These are phyloP conservation scores for Cystofilobasidium macerans DNA, from an alignment of 768 basidiomycete genomes.

Conservation along the genomic window DNA sequence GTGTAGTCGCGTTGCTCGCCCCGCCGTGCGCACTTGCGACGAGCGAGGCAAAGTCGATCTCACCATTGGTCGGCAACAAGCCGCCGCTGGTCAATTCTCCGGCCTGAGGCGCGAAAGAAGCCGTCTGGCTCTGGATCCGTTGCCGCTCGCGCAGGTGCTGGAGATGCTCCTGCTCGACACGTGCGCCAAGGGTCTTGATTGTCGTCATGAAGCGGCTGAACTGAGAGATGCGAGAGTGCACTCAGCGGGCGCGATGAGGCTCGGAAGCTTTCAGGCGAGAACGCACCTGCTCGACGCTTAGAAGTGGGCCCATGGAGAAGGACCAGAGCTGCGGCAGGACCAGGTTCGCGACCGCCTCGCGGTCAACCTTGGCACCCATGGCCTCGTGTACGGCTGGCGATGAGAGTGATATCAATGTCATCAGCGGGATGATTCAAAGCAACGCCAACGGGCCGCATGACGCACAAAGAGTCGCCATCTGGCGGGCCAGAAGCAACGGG, in stretches of 20 bases:
- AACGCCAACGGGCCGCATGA: neutral
- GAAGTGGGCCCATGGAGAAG: constrained; percentile 92
- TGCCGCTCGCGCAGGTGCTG: constrained; percentile 89
- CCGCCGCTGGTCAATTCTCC: constrained; percentile 35
- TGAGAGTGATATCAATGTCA: neutral
- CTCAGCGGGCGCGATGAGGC: neutral
- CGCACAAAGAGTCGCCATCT: neutral
- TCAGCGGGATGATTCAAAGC: neutral
- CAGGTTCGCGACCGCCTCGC: constrained; percentile 78
- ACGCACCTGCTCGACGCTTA: constrained; percentile 34
- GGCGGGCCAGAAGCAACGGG: neutral
- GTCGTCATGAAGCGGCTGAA: constrained; percentile 80
- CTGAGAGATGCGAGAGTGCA: constrained; percentile 43
- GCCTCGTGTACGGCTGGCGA: constrained; percentile 67
- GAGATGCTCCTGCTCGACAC: constrained; percentile 84
- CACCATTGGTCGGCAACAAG: constrained; percentile 38
- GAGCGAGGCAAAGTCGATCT: constrained; percentile 75
- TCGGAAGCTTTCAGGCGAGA: neutral
- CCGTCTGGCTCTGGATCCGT: constrained; percentile 61
- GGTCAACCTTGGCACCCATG: constrained; percentile 88
- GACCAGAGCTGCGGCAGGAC: constrained; percentile 87
- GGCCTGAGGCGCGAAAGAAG: constrained; percentile 28
- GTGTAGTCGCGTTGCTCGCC: constrained; percentile 18
- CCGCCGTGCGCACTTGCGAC: constrained; percentile 48
- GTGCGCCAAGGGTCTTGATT: constrained; percentile 48